Base-by-base conservation (phyloP, 2,329 filamentous ascomycete species). In the Ophiostoma sp. region DNA sequence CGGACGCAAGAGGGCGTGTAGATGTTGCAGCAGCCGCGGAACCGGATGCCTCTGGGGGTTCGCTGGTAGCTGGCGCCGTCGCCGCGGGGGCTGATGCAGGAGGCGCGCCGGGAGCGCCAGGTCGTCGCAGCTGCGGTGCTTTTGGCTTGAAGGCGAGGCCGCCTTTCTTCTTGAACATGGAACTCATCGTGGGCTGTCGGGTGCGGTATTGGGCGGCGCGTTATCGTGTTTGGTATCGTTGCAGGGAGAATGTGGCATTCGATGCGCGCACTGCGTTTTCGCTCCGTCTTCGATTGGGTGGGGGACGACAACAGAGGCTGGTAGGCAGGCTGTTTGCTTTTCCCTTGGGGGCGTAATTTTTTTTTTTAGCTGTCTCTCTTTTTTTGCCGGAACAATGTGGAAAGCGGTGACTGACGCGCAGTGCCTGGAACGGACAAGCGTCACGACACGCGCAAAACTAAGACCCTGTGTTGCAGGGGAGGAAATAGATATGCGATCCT, bases 91-190 rank as follows among this genome's bases (percentile, higher is more conserved):
- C 9, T 78, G 55, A 38, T 14, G 75, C 69, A 76, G 79, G 76
- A 7, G 69, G 18, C 68, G 80, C 78, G 71, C 81, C 80, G 70
- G 82, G 79, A 69, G 83, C 69, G n/a, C 42, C 81, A 74, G 67
- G 40, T 6, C 87, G 85, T 72, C 82, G 81, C 45, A 66, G 63
- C 8, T 79, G 76, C 44, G 85, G 85, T 72, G 85, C 85, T 79
- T 90, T 92, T 62, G 89, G 89, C 76, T 90, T 90, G 79, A 92
- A 91, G 79, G 82, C 82, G 69, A 82, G 79, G 73, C 82, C 82
- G 73, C 83, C 81, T 78, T 91, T 90, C 79, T 90, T 90, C 77
- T 84, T 87, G 81, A 90, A 89, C 73, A 79, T 82, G 79, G 72
- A 73, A 70, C 72, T 73, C 72, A 73, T 73, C 14, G 45, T 69